Conservation (phyloP, 169 alveolate species). For the Condylostoma magnum region DNA sequence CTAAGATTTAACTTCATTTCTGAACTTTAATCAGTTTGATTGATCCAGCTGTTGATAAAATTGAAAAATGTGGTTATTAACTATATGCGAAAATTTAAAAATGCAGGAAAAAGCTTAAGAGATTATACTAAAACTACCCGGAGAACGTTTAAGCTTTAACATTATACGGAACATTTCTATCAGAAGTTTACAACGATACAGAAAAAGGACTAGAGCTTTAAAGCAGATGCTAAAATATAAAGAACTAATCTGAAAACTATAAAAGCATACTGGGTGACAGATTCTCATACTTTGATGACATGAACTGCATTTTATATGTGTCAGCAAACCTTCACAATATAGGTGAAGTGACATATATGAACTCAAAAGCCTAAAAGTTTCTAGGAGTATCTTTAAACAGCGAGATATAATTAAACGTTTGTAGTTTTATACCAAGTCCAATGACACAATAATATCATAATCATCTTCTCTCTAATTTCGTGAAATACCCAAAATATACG, state of each 20-base stretch:
- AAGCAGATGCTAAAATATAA: conserved; percentile 15
- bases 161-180: conserved; percentile 11
- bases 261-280: not conserved
- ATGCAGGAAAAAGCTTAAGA: not conserved
- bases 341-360: not conserved
- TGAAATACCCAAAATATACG: not conserved
- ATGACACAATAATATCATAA: not conserved
- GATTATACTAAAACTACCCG: not conserved
- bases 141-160: not conserved
- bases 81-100: conserved; percentile 2
- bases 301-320: not conserved
- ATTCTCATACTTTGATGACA: conserved; percentile 12
- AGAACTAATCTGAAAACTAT: not conserved
- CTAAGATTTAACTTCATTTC: conserved; percentile 6
- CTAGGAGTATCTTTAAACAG: not conserved
- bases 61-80: conserved; percentile 18
- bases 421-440: conserved; percentile 13
- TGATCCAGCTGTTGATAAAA: not conserved
- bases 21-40: conserved; percentile 9
- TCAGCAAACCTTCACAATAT: conserved; percentile 1
- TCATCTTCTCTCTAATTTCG: not conserved
- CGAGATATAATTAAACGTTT: not conserved
- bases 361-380: not conserved
- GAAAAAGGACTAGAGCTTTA: conserved; percentile 20
- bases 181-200: conserved; percentile 22